These are phyloP conservation scores for Oryza australiensis DNA, from an alignment of 176 grass and related monocot genomes.

Conservation along the genomic window DNA sequence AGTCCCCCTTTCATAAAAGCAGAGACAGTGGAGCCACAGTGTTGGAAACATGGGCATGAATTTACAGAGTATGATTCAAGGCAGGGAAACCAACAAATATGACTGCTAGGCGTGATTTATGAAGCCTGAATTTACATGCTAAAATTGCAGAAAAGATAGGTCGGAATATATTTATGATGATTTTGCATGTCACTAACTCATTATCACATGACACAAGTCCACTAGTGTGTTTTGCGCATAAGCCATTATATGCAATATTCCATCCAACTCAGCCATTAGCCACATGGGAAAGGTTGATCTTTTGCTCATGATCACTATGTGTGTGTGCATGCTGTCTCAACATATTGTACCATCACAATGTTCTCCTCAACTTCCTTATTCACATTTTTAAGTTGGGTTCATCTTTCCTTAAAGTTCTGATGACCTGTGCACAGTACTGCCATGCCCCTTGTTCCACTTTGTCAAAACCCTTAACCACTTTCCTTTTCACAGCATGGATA, in stretches of 20 bases:
- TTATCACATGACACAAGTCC: not conserved
- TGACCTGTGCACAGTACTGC: not conserved
- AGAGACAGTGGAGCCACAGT: not conserved
- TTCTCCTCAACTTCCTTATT: not conserved
- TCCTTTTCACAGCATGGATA: too few species aligned
- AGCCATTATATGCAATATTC: not conserved
- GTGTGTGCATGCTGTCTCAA: too few species aligned
- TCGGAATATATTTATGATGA: not conserved
- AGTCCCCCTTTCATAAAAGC: not conserved
- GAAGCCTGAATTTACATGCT: constrained; percentile 9
- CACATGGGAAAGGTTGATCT: not conserved
- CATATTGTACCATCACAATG: not conserved
- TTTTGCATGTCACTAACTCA: not conserved
- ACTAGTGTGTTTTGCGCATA: not conserved
- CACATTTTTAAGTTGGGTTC: not conserved
- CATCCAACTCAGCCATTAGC: not conserved
- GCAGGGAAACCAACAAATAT: not conserved
- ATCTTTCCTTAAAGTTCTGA: not conserved
- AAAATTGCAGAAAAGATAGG: not conserved
- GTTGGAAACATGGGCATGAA: not conserved
- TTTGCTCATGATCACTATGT: not conserved
- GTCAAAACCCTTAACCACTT: too few species aligned
- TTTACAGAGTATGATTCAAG: not conserved
- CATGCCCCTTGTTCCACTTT: too few species aligned
- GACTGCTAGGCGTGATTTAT: constrained; percentile 2